A percentile compares a stretch with the other conserved stretches of the same genome.
Evolutionary conservation across 345 rosid species (phyloP).

Genomic region (Capsella bursapastoris): DNA sequence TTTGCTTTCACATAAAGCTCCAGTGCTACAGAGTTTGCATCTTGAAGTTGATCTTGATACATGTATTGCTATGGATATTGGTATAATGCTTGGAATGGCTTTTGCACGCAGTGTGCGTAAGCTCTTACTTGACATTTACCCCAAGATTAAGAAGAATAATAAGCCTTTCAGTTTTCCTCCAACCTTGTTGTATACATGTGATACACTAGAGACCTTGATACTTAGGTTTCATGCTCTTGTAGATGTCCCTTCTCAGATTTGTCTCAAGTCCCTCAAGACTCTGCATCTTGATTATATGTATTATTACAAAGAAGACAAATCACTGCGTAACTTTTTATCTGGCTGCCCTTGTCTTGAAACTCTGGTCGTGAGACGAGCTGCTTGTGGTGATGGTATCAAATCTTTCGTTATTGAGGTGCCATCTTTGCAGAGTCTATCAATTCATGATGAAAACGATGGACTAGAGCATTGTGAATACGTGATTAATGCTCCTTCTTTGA

Average conservation of each 20-base stretch:
- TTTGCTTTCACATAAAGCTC: not conserved
- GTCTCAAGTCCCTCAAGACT: constrained; percentile 20
- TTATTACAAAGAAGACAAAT: not conserved
- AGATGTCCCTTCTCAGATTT: not conserved
- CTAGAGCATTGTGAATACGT: not conserved
- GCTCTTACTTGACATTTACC: not conserved
- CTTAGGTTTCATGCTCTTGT: not conserved
- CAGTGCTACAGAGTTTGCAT: not conserved
- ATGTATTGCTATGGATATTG: not conserved
- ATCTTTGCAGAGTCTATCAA: constrained; percentile 4
- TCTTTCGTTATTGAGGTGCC: not conserved
- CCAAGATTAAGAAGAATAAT: not conserved
- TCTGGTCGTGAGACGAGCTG: not conserved
- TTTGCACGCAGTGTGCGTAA: constrained; percentile 6
- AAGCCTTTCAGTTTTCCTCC: not conserved
- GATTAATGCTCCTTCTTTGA: not conserved
- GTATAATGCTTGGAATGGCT: not conserved
- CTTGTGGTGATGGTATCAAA: not conserved
- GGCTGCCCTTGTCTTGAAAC: constrained; percentile 16
- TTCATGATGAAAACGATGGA: not conserved
- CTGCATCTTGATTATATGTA: not conserved
- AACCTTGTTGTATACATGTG: not conserved
- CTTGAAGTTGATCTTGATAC: not conserved
- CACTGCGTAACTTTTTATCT: not conserved
- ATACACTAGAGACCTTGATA: constrained; percentile 2